Evolutionary conservation across 139 green algal genomes (phyloP), one percentile per base, ranked within the genome.

Genomic region (Zygnema circumcarinatum): DNA sequence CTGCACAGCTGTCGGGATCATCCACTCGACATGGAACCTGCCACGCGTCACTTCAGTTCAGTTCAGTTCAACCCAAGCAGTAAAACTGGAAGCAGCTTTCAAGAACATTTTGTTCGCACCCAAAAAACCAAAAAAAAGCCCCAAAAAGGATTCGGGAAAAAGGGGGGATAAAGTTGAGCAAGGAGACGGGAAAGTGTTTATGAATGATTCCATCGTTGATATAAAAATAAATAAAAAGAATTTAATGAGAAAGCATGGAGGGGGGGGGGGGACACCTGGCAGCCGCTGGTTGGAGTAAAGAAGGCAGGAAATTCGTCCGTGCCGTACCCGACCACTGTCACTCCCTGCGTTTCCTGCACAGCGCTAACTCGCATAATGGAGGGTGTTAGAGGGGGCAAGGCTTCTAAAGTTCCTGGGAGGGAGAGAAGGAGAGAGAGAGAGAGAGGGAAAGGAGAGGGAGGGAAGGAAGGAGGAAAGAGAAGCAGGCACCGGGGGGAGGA

Each of bases 291-390:
- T 0, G 81, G 84, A 0, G 93, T 97, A 93, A 98, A 99, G 92
- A 99, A 99, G 1, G 97, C 97, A 0, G 97, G 97, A 88, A 99
- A 98, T 87, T 99, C 95, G 69, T 98, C 92, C 0, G 89, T 87
- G 0, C 92, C 84, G 74, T 95, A 96, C 0, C 93, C 92, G 1
- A 94, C 94, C 38, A 99, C 97, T n/a, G 90, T 92, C 38, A 98
- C 97, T 1, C 97, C 97, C 90, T 97, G 92, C 87, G 87, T 93
- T 74, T 93, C 90, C 86, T 89, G 83, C n/a, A n/a, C n/a, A n/a
- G n/a, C n/a, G n/a, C n/a, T 7, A 76, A 11, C 7, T 38, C 38
- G 32, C 20, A 1, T 38, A 81, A n/a, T 20, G 7, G 40, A 22
- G 20, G 1, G 7, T 1, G n/a, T n/a, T n/a, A n/a, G n/a, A n/a